Base-by-base conservation (phyloP, 768 basidiomycete species). In the Pleurotus giganteus region DNA sequence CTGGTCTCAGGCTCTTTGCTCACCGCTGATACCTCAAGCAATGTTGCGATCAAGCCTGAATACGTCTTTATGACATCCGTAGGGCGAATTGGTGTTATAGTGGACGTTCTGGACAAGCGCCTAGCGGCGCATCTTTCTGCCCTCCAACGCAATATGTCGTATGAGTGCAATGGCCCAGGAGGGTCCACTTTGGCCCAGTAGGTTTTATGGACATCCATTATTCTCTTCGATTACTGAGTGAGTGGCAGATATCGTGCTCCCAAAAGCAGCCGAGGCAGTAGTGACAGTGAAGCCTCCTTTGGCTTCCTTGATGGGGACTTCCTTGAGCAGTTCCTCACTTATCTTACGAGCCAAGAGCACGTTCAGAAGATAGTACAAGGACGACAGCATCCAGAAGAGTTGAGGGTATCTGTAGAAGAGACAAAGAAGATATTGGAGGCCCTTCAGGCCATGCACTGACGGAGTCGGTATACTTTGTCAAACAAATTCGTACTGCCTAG, bases 281-380 rank as follows among this genome's bases (percentile, higher is more conserved):
- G 78, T 46, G 88, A 90, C 60, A 74, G 78, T 6, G 80, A 86
- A 28, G 61, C 68, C 24, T 78, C 88, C 1, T 78, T 76, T 36
- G 93, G 92, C 13, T 94, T 97, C 76, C 74, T 97, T 26, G 94
- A 97, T 57, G 94, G 94, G 1, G 88, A 91, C 63, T 89, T 94
- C 59, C 65, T 97, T 17, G 90, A 94, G 67, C 70, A 74, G 17
- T 84, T 89, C 66, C 73, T 86, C 50, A 69, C 68, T 15, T 71
- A 76, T 45, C 37, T 71, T 32, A 66, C 62, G 11, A 70, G 77
- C 17, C 68, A 75, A 0, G 63, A 71, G 4, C 67, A 75, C 21
- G 69, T 83, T n/a, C 67, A 77, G 50, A 69, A 75, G 56, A 80
- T 90, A 8, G 69, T 86, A 60, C 63, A 72, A 26, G 90, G 89